Evolutionary conservation across 257 asterid genomes (phyloP).

Genomic region (Solanum paucissectum): DNA sequence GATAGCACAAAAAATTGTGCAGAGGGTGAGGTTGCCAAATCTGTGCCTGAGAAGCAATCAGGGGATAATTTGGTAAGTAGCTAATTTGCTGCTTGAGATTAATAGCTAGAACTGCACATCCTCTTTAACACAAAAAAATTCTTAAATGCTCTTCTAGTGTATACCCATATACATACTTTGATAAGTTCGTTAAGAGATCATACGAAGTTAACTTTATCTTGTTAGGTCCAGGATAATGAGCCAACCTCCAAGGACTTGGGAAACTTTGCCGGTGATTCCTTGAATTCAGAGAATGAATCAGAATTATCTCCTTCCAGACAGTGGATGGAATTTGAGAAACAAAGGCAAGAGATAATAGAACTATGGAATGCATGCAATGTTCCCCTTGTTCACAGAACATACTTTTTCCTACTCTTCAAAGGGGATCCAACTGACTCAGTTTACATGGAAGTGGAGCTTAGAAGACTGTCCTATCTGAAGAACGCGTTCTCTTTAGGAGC

Average conservation of each 20-base stretch:
- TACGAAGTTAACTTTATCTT: not conserved
- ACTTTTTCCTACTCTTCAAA: conserved; percentile 58
- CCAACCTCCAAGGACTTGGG: conserved; percentile 1
- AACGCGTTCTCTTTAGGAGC: conserved; percentile 19
- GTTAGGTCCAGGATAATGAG: conserved; percentile 13
- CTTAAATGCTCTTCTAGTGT: not conserved
- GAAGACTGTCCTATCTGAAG: conserved; percentile 68
- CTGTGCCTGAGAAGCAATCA: conserved; percentile 17
- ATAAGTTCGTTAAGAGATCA: not conserved
- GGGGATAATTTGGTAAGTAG: conserved; percentile 20
- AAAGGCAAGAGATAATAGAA: conserved; percentile 46
- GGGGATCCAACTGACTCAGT: conserved; percentile 86
- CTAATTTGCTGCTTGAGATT: not conserved
- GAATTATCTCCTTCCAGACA: conserved; percentile 30
- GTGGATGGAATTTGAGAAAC: conserved; percentile 53
- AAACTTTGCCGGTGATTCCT: conserved; percentile 9
- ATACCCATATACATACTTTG: not conserved
- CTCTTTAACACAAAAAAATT: not conserved
- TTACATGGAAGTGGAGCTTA: conserved; percentile 85
- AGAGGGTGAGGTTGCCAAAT: conserved; percentile 5
- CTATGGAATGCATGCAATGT: conserved; percentile 69
- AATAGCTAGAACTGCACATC: not conserved
- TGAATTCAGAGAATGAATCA: conserved; percentile 6
- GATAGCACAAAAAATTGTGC: not conserved
- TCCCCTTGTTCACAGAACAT: conserved; percentile 66